Evolutionary conservation across 2,329 filamentous ascomycete genomes (phyloP), one percentile per base, ranked within the genome.

Genomic region (Colletotrichum truncatum): DNA sequence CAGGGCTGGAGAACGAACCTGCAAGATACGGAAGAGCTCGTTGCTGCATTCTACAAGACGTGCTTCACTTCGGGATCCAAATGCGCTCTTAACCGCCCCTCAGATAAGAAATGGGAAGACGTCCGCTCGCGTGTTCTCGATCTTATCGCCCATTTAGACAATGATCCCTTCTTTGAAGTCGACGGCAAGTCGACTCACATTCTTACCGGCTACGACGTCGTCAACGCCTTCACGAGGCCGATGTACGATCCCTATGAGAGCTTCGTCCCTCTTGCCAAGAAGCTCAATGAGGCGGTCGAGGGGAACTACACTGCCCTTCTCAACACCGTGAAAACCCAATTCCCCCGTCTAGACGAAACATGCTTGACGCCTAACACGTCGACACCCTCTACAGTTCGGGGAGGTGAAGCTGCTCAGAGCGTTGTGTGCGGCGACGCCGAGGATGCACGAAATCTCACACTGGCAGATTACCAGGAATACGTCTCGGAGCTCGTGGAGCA

Each of bases 381-480:
- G 1, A 28, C n/a, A 3, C 25, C n/a, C 7, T 38, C 38, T 0
- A 46, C 38, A 14, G 16, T 43, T 41, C n/a, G n/a, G n/a, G n/a
- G n/a, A n/a, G 45, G 56, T 23, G 77, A 77, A 10, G 70, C 69
- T n/a, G 61, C 64, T 7, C 26, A 48, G 30, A 70, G 72, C 6
- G 67, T 80, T 4, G 57, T 75, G 18, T 82, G 80, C 70, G 70
- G 72, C 63, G 80, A 82, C 69, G 79, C 75, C 21, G 69, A 71
- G 3, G 60, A 72, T 54, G 55, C 72, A 26, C 63, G 65, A 4
- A 61, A 62, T 57, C 67, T 69, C 38, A 68, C 59, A 14, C 9
- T 72, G 11, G 6, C 63, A 2, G 75, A 72, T 45, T 76, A 76
- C 70, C 34, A 51, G n/a, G 63, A 65, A 2, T 78, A 80, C 64